Evolutionary conservation across 2,329 filamentous ascomycete genomes (phyloP).

Genomic region (Cladophialophora immunda): DNA sequence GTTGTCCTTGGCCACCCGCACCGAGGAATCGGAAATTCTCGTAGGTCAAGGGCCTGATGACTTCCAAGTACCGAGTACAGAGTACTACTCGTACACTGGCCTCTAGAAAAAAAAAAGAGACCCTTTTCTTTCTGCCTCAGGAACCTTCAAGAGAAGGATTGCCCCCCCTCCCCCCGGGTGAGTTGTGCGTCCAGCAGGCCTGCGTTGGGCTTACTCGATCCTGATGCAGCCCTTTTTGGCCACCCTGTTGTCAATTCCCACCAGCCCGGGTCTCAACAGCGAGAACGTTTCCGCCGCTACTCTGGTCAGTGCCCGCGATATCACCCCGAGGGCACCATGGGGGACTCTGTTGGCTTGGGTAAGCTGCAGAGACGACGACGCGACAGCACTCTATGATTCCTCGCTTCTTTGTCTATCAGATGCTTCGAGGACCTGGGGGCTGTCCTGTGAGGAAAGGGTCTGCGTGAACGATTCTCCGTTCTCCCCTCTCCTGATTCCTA

Average conservation of each 20-base stretch:
- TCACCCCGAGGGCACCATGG: background rate
- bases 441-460: background rate
- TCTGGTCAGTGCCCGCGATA: background rate
- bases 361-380: background rate
- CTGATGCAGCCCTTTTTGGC: background rate
- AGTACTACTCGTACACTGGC: no score
- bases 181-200: background rate
- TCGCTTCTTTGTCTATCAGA: background rate
- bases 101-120: no score
- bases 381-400: background rate
- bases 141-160: background rate
- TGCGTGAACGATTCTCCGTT: background rate
- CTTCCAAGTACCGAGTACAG: background rate
- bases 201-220: background rate
- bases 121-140: no score
- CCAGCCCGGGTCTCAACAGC: background rate
- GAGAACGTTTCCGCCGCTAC: background rate
- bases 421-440: background rate
- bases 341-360: background rate
- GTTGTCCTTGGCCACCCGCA: background rate
- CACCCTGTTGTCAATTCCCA: background rate
- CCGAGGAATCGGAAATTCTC: background rate
- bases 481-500: background rate
- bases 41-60: background rate
- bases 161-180: no score